Conservation (phyloP, 1,139 yeast species). For the Suhomyces kunorum region DNA sequence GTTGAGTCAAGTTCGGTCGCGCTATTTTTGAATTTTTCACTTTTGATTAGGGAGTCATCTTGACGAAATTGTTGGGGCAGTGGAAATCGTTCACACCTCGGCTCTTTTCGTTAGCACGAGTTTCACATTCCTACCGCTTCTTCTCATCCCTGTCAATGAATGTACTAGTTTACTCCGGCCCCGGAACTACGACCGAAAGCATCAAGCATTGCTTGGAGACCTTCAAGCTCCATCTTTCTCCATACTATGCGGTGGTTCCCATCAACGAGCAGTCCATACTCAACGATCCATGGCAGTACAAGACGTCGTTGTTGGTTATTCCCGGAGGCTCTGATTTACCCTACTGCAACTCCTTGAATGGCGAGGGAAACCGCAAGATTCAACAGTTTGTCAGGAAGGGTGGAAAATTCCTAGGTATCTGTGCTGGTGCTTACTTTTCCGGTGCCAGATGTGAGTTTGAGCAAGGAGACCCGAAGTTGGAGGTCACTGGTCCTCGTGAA, state of each 20-base stretch:
- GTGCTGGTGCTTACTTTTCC: conserved; percentile 96
- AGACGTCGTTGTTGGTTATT: conserved; percentile 75
- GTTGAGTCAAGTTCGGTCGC: neutral
- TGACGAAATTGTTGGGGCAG: conserved; percentile 1
- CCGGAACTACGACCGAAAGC: conserved; percentile 85
- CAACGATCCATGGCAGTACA: conserved; percentile 85
- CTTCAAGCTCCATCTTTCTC: conserved; percentile 72
- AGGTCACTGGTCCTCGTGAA: conserved; percentile 84
- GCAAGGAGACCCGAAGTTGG: conserved; percentile 64
- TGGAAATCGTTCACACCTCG: neutral
- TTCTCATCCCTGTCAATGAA: conserved; percentile 50
- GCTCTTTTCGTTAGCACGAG: neutral
- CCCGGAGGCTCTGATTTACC: conserved; percentile 99
- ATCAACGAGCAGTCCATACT: conserved; percentile 63
- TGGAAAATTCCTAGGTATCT: conserved; percentile 81
- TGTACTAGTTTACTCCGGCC: conserved; percentile 78
- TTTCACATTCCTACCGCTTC: neutral
- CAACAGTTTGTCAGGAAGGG: conserved; percentile 70
- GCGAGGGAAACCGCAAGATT: conserved; percentile 63
- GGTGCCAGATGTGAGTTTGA: conserved; percentile 81
- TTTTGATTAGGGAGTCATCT: conserved; percentile 2
- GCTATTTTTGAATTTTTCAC: conserved; percentile 3
- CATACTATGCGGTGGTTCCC: conserved; percentile 81
- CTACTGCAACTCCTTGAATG: conserved; percentile 68
- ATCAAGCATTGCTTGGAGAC: conserved; percentile 83